These are phyloP conservation scores for Pisolithus orientalis DNA, from an alignment of 768 basidiomycete genomes.

Conservation along the genomic window DNA sequence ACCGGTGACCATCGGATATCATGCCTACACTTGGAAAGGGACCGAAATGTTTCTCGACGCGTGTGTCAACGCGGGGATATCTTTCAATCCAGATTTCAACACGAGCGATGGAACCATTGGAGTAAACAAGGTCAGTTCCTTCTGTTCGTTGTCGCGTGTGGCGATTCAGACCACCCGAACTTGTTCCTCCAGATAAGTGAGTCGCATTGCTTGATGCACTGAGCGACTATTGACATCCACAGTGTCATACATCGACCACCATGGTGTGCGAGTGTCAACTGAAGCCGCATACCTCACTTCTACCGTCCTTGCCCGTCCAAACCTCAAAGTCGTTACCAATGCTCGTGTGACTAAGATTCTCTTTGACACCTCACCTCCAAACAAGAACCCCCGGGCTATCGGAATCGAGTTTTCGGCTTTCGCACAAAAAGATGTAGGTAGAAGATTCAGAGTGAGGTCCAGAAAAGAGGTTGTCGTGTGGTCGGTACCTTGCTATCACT, in stretches of 20 bases:
- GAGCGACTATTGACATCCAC: neutral
- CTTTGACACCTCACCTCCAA: constrained; percentile 34
- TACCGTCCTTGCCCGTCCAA: constrained; percentile 56
- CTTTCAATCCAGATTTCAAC: constrained; percentile 50
- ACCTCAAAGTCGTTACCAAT: constrained; percentile 54
- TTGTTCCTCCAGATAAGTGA: constrained; percentile 35
- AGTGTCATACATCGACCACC: constrained; percentile 65
- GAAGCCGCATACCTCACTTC: constrained; percentile 64
- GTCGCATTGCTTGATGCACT: constrained; percentile 4
- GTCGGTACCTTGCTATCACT: constrained; percentile 31
- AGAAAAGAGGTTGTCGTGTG: constrained; percentile 56
- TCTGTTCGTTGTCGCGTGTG: neutral
- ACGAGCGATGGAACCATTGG: constrained; percentile 52
- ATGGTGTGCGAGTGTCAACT: constrained; percentile 50
- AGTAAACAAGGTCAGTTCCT: constrained; percentile 45
- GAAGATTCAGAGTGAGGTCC: constrained; percentile 40
- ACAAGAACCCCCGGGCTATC: constrained; percentile 39
- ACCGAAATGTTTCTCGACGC: constrained; percentile 51
- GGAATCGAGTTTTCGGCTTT: constrained; percentile 55
- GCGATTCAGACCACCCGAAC: neutral
- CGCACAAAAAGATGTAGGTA: constrained; percentile 19
- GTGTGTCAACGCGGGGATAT: constrained; percentile 45
- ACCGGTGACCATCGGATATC: constrained; percentile 56
- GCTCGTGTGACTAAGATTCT: constrained; percentile 54
- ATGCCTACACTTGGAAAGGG: constrained; percentile 39